Base-by-base conservation (phyloP, 1,284 basidiomycete genomes). In the Malassezia dermatis region DNA sequence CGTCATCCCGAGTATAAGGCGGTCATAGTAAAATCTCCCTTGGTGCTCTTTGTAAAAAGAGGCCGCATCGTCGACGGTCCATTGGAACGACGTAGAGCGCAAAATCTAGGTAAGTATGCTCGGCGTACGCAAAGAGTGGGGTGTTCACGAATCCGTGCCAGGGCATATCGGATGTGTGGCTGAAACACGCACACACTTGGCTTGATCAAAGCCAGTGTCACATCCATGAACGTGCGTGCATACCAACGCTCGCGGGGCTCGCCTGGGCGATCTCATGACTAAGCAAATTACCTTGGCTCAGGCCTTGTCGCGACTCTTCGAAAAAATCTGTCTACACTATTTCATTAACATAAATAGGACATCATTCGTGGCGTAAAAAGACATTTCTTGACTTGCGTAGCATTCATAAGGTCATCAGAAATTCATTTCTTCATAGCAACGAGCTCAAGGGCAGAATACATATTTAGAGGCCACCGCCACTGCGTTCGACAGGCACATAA, bases 1-100 rank as follows among this genome's bases (percentile, higher is more conserved):
- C 13, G 65, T 66, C 67, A 73, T 69, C 1, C 69, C 69, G 1
- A 64, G 45, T 17, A 74, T 57, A 2, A 74, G 52, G 1, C 71
- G 62, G 34, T 71, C 63, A 48, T 69, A 73, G 56, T 71, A 74
- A 63, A 74, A 74, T 3, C 61, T 59, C 0, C 71, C 70, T 12
- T 58, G 40, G 43, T 74, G 71, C 41, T 73, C 71, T 27, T 58
- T 44, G 51, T 74, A 74, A 56, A 74, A 74, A 0, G 53, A 42
- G 4, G 66, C 61, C 0, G 71, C 71, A n/a, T 71, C 69, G 7
- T 58, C 35, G 5, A 56, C 53, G 6, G 55, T 69, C 69, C 69
- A 73, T 34, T 61, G 60, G 2, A 73, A 48, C 1, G 64, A 51
- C 15, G 51, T 56, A 24, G 59, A 51, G 2, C 68, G 65, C 1